These are phyloP conservation scores for Lobosporangium transversale DNA, from an alignment of 192 early-diverging fungal species.

Conservation along the genomic window DNA sequence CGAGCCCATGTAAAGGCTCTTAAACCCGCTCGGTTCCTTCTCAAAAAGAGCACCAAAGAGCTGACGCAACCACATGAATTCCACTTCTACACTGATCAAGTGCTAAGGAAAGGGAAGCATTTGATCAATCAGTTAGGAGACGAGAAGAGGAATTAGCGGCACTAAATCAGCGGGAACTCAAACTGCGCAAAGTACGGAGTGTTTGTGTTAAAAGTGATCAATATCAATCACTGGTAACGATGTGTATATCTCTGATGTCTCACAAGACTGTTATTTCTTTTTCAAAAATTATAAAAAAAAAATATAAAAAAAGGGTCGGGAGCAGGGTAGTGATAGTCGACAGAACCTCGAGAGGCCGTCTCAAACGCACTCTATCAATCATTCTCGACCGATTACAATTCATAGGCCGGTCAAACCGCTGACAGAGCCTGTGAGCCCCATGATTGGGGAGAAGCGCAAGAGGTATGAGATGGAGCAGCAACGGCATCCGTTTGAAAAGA, in stretches of 20 bases:
- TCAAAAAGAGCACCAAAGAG: constrained; percentile 44
- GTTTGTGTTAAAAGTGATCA: no score
- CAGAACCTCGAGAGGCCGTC: constrained; percentile 25
- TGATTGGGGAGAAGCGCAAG: constrained; percentile 50
- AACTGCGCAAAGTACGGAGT: constrained; percentile 11
- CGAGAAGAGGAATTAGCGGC: constrained; percentile 55
- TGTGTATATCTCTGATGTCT: no score
- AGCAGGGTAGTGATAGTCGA: constrained; percentile 15
- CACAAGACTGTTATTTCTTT: neutral
- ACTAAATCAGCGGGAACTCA: constrained; percentile 38
- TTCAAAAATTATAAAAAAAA: no score
- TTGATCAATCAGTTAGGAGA: constrained; percentile 54
- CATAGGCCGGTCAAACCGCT: constrained; percentile 57
- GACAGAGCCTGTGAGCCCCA: constrained; percentile 57
- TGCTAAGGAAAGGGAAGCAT: constrained; percentile 59
- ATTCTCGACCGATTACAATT: constrained; percentile 54
- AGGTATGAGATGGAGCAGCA: constrained; percentile 43
- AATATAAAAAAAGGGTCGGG: no score
- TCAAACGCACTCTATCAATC: constrained; percentile 58
- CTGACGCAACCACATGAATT: constrained; percentile 34
- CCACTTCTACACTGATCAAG: constrained; percentile 61
- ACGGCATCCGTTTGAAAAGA: constrained; percentile 28
- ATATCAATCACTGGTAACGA: no score
- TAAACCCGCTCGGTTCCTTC: constrained; percentile 17
- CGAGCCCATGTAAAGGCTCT: constrained; percentile 15